These are phyloP conservation scores for Eleusine coracana DNA, from an alignment of 176 grass and related monocot genomes.

Conservation along the genomic window DNA sequence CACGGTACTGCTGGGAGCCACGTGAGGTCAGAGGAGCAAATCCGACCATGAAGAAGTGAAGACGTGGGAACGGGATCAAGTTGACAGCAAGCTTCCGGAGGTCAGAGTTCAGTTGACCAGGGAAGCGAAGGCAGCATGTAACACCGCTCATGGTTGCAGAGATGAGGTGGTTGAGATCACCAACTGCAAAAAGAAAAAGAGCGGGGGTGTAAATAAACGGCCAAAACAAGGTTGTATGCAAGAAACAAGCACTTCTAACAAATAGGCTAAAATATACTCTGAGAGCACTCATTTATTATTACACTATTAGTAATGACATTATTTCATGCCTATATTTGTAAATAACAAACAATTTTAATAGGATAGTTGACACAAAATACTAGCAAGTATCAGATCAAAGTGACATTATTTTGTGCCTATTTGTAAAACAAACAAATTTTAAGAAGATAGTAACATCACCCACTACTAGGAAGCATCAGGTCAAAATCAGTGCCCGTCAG, in stretches of 20 bases:
- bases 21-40: slow-evolving; percentile 86
- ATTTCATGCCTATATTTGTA: not conserved
- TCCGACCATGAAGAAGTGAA: slow-evolving; percentile 95
- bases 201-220: not conserved
- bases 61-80: slow-evolving; percentile 78
- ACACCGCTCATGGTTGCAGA: slow-evolving; percentile 94
- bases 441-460: not conserved
- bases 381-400: slow-evolving; percentile 2
- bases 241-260: not conserved
- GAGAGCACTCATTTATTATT: not conserved
- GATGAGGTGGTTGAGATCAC: slow-evolving; percentile 89
- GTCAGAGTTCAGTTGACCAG: slow-evolving; percentile 71
- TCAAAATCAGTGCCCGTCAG: not conserved
- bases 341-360: not conserved
- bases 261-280: not conserved
- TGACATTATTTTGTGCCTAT: not conserved
- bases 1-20: slow-evolving; percentile 85
- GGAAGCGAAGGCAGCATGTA: slow-evolving; percentile 83
- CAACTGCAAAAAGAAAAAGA: slow-evolving; percentile 50
- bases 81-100: slow-evolving; percentile 82
- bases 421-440: not conserved
- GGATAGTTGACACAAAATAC: not conserved
- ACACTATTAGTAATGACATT: not conserved
- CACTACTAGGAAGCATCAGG: not conserved
- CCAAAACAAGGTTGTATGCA: no score